Evolutionary conservation across 371 early-diverging fungal genomes (phyloP).

Genomic region (Mucor circinelloides): DNA sequence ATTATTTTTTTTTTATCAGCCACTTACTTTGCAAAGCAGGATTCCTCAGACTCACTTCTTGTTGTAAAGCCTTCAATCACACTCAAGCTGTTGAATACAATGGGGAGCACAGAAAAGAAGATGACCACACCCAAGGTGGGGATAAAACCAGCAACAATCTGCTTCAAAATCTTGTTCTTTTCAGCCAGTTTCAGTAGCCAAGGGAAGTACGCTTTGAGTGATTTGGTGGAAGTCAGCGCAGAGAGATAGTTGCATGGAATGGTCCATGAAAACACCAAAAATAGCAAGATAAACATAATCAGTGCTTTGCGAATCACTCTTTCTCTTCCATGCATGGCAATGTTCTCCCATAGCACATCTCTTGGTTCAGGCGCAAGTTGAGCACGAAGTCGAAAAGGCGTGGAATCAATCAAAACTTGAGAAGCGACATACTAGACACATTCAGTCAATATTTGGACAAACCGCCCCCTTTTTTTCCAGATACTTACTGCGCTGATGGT

Average conservation of each 20-base stretch:
- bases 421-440: slow-evolving; percentile 54
- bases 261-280: slow-evolving; percentile 58
- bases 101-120: slow-evolving; percentile 66
- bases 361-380: slow-evolving; percentile 77
- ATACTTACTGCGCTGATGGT: slow-evolving; percentile 60
- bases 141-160: slow-evolving; percentile 59
- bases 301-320: slow-evolving; percentile 51
- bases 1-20: no score
- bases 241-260: slow-evolving; percentile 59
- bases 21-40: slow-evolving; percentile 66
- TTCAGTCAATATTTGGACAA: neutral
- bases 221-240: slow-evolving; percentile 55
- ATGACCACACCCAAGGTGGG: slow-evolving; percentile 61
- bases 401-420: slow-evolving; percentile 60
- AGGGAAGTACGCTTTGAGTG: slow-evolving; percentile 49
- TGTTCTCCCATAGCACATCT: slow-evolving; percentile 76
- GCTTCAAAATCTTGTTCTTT: slow-evolving; percentile 53
- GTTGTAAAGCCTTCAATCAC: slow-evolving; percentile 69
- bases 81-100: slow-evolving; percentile 60
- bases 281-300: slow-evolving; percentile 40
- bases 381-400: slow-evolving; percentile 73
- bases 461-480: neutral
- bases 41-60: slow-evolving; percentile 69
- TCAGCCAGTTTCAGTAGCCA: slow-evolving; percentile 49
- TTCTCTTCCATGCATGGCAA: slow-evolving; percentile 60